phyloP scores from a whole-genome alignment of 148 eudicot species.

The Persicaria tinctoria region DNA sequence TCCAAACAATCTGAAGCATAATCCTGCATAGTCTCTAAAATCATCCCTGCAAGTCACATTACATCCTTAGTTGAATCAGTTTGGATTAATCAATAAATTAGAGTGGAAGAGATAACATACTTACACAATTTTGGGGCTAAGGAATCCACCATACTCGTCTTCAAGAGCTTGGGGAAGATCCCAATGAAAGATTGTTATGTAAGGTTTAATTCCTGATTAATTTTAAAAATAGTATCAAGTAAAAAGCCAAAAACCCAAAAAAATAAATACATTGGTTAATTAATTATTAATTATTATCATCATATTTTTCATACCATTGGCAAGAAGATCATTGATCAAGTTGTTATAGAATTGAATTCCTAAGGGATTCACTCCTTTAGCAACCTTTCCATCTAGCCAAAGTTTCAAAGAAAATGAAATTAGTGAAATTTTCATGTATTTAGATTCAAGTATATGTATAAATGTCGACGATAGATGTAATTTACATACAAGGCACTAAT shows the following conservation, averaged over 20 bases:
- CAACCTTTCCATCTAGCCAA: neutral
- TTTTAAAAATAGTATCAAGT: too few relatives aligned
- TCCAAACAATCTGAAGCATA: constrained; percentile 61
- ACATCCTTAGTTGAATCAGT: neutral
- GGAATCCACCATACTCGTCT: constrained; percentile 15
- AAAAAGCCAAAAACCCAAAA: neutral
- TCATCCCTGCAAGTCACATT: constrained; percentile 43
- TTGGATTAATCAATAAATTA: neutral
- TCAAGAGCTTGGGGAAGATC: constrained; percentile 18
- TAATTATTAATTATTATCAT: neutral
- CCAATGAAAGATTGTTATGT: constrained; percentile 11
- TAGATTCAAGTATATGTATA: neutral
- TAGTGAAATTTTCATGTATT: neutral
- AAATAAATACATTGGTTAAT: neutral
- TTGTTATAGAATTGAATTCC: constrained; percentile 8
- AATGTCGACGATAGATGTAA: neutral
- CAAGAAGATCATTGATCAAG: constrained; percentile 9
- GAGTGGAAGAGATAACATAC: constrained; percentile 6
- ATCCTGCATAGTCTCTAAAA: constrained; percentile 43
- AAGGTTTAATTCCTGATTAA: constrained; percentile 15
- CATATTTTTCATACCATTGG: neutral
- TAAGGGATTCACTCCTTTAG: constrained; percentile 1
- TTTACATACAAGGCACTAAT: neutral
- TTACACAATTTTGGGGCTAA: constrained; percentile 10
- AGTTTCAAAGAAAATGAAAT: neutral